Evolutionary conservation across 176 grass and related monocot genomes (phyloP), one percentile per base, ranked within the genome.

Genomic region (Paspalum vaginatum): DNA sequence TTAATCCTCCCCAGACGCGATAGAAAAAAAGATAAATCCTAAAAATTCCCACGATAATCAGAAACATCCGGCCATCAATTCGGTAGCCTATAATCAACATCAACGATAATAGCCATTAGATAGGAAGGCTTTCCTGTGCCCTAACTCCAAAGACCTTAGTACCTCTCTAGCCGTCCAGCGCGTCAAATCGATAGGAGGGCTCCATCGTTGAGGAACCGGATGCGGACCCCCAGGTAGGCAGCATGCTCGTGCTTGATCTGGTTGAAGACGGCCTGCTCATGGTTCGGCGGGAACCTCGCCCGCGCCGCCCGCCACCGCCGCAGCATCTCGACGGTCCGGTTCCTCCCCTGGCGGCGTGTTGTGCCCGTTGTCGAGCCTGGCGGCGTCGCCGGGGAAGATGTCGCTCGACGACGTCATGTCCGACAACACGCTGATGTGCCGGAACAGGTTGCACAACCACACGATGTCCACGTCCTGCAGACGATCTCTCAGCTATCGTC

Each of bases 401-500:
- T 93, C 91, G 80, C 68, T 74, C 9, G 91, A 89, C 26, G 80
- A 81, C 73, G 87, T 76, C 47, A 90, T 85, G 88, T 93, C 88
- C 2, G 85, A 32, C 50, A 24, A 40, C 11, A 80, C 4, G 4
- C 4, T 9, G 25, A 91, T 74, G 65, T 94, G 79, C 63, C 81
- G 50, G 51, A 88, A 91, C 26, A 86, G 92, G 79, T 91, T 77
- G 17, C 75, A 70, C 9, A 91, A 70, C 92, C 92, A 94, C 49
- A 91, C 5, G 40, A 91, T 72, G 56, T 94, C 88, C 1, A 70
- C 70, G 18, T 94, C 92, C n/a, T n/a, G n/a, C n/a, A n/a, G n/a
- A n/a, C n/a, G n/a, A n/a, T n/a, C n/a, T n/a, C n/a, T n/a, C n/a
- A n/a, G n/a, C n/a, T n/a, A n/a, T n/a, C n/a, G n/a, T n/a, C n/a